A percentile compares a stretch with the other conserved stretches of the same genome.
phyloP scores from a whole-genome alignment of 352 stramenopile species.

The Stephanocyclus meneghinianus region DNA sequence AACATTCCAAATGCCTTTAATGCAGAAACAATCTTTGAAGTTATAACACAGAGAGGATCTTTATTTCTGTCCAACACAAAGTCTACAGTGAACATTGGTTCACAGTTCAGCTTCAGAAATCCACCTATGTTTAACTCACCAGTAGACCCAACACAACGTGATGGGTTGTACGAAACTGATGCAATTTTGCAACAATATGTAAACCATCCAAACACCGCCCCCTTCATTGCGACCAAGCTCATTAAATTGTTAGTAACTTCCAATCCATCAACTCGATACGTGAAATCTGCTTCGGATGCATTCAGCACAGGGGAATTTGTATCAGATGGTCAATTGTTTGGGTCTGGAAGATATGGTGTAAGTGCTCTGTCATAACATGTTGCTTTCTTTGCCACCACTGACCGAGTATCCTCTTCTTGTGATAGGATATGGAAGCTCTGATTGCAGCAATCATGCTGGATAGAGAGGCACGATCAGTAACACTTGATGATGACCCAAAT shows the following conservation, averaged over 20 bases:
- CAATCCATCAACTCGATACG: slow-evolving; percentile 72
- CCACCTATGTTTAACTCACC: slow-evolving; percentile 59
- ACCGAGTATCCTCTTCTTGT: neutral
- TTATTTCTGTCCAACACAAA: slow-evolving; percentile 46
- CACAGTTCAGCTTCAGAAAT: slow-evolving; percentile 55
- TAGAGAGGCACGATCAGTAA: slow-evolving; percentile 49
- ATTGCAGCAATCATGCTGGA: slow-evolving; percentile 69
- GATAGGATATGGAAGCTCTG: slow-evolving; percentile 56
- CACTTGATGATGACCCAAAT: slow-evolving; percentile 63
- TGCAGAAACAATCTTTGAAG: slow-evolving; percentile 36
- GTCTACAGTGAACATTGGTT: slow-evolving; percentile 27
- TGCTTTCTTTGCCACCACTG: neutral
- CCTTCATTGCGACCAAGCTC: slow-evolving; percentile 56
- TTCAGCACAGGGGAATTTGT: slow-evolving; percentile 59
- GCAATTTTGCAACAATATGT: slow-evolving; percentile 60
- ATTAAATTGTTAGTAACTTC: slow-evolving; percentile 67
- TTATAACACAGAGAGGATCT: neutral
- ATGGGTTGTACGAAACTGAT: slow-evolving; percentile 65
- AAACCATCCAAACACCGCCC: slow-evolving; percentile 62
- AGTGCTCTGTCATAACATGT: slow-evolving; percentile 1
- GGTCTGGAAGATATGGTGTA: slow-evolving; percentile 58
- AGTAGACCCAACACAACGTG: slow-evolving; percentile 39
- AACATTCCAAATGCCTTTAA: slow-evolving; percentile 35
- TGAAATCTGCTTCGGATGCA: slow-evolving; percentile 55
- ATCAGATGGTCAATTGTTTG: slow-evolving; percentile 41